phyloP scores from a whole-genome alignment of 805 yeast genomes.

The Hanseniaspora jakobsenii region DNA sequence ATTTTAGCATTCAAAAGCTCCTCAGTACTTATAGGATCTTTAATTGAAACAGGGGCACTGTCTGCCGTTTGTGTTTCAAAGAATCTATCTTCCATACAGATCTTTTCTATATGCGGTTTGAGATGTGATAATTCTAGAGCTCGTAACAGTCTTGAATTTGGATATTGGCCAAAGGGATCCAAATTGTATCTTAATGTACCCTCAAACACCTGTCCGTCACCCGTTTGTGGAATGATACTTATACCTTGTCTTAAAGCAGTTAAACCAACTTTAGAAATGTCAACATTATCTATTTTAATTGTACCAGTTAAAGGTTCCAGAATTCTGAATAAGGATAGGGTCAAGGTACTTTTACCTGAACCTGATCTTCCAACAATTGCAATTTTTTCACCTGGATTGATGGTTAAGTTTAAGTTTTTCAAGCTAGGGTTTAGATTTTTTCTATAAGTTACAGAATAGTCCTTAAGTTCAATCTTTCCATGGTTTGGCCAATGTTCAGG shows the following conservation, averaged over 20 bases:
- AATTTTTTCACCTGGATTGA: conserved; percentile 52
- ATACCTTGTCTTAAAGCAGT: conserved; percentile 44
- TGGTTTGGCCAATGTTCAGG: conserved; percentile 36
- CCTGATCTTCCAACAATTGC: conserved; percentile 89
- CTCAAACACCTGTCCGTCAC: conserved; percentile 50
- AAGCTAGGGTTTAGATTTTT: conserved; percentile 50
- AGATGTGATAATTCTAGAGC: conserved; percentile 32
- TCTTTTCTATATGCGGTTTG: conserved; percentile 14
- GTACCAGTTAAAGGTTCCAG: conserved; percentile 39
- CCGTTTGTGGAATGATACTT: conserved; percentile 51
- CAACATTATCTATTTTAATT: conserved; percentile 45
- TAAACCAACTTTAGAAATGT: conserved; percentile 41
- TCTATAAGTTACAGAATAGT: conserved; percentile 45
- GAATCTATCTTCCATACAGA: conserved; percentile 14
- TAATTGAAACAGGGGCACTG: neutral
- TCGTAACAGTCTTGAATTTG: conserved; percentile 46
- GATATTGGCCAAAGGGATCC: conserved; percentile 45
- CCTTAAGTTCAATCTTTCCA: conserved; percentile 38
- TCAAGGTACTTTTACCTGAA: conserved; percentile 65
- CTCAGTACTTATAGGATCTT: conserved; percentile 9
- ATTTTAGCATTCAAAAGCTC: conserved; percentile 37
- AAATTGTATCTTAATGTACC: conserved; percentile 49
- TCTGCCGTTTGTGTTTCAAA: conserved; percentile 6
- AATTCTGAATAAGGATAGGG: conserved; percentile 50
- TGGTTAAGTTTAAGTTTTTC: conserved; percentile 33